Conservation (phyloP, 257 asterid species). For the Knoxia roxburghii region DNA sequence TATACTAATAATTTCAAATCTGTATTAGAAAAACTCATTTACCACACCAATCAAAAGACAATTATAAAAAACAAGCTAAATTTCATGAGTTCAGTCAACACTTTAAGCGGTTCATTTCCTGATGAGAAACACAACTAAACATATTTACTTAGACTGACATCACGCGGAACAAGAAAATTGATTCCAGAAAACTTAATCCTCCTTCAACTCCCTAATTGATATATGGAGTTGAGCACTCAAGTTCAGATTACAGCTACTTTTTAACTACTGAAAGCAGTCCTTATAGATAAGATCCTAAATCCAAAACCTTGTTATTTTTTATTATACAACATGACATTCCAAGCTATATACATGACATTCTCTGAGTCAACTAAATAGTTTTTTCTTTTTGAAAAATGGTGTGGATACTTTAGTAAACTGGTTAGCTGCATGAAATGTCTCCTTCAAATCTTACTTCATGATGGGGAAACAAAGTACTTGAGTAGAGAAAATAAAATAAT, state of each 20-base stretch:
- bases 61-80: background rate
- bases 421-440: background rate
- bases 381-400: background rate
- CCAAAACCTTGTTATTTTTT: background rate
- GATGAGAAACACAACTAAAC: background rate
- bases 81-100: background rate
- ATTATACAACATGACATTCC: background rate
- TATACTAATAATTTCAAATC: background rate
- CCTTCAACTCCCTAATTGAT: background rate
- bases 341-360: background rate
- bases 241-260: background rate
- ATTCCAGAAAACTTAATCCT: background rate
- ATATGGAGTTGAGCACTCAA: background rate
- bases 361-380: background rate
- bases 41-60: background rate
- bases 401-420: background rate
- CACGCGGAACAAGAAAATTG: background rate
- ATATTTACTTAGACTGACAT: background rate
- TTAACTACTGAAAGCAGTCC: background rate
- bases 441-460: background rate
- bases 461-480: background rate
- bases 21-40: too few species aligned
- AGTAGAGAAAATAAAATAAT: background rate
- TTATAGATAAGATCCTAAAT: background rate
- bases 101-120: background rate